Base-by-base conservation (phyloP, 2,329 filamentous ascomycete genomes). In the Fusarium bulbicola region DNA sequence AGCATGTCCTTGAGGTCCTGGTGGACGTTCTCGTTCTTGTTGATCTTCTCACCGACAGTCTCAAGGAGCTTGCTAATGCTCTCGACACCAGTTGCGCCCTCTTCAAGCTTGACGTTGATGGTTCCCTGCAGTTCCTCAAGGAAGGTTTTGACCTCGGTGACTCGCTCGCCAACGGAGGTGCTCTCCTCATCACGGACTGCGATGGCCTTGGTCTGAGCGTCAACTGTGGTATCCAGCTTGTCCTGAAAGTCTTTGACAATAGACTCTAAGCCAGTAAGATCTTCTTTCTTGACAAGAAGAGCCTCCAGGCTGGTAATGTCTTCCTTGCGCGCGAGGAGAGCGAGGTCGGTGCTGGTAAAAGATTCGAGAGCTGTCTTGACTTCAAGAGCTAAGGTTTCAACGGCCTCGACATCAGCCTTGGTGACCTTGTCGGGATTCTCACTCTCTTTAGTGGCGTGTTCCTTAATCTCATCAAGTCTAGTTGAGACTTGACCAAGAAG, bases 121-220 rank as follows among this genome's bases (percentile, higher is more conserved):
- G 94, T 88, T 39, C 91, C 90, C 67, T 94, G 93, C 76, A 98
- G 90, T 59, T 94, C 93, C 63, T 93, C 91, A 3, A 98, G 85
- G 77, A 94, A 90, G 1, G 85, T 83, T 84, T 94, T 95, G 78
- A 97, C 91, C 76, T 95, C 94, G 4, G 89, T 88, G 21, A 98
- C 92, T 63, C 92, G 92, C 68, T 95, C 92, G 20, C 92, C 88
- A 30, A 97, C 89, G 20, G 91, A 91, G 28, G 92, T 91, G 60
- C 94, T 94, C 80, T 98, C 95, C 49, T 92, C 89, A 78, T 95
- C 94, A 32, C 94, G 92, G 66, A 95, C 92, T 59, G 96, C 94
- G 50, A 96, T 92, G 2, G 92, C 92, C 82, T 94, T 94, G 5
- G 91, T 90, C 21, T 92, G 94, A 30, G 93, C 85, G 47, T 93